Percentiles rank a stretch among this genome's conserved stretches.
Evolutionary conservation across 768 basidiomycete genomes (phyloP).

Genomic region (Leccinellum luteum): DNA sequence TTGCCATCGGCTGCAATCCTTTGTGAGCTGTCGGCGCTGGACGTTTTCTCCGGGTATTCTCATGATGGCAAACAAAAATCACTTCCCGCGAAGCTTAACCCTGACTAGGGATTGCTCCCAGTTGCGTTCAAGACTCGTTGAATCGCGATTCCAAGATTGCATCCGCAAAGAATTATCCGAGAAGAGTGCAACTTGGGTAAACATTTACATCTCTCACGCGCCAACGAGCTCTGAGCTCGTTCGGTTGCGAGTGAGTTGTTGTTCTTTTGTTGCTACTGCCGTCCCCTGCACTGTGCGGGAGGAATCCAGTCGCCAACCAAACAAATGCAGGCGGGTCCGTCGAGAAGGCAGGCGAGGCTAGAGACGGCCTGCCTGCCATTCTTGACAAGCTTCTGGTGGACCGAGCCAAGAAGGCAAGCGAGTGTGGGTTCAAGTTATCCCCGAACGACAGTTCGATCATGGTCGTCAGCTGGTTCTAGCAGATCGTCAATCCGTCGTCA

Average conservation of each 20-base stretch:
- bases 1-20: conserved; percentile 27
- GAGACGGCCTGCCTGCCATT: neutral
- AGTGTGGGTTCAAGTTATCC: conserved; percentile 4
- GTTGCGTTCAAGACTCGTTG: neutral
- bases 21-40: conserved; percentile 31
- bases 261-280: neutral
- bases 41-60: conserved; percentile 20
- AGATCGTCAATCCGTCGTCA: conserved; percentile 8
- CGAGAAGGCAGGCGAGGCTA: neutral
- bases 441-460: conserved; percentile 9
- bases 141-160: neutral
- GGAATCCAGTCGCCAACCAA: neutral
- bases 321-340: neutral
- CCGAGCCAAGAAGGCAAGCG: neutral
- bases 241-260: neutral
- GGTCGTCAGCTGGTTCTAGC: neutral
- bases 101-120: conserved; percentile 7
- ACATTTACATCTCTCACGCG: neutral
- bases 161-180: neutral
- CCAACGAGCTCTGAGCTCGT: neutral
- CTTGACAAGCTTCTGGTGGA: neutral
- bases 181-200: neutral
- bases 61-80: conserved; percentile 11
- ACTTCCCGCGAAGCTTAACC: conserved; percentile 26
- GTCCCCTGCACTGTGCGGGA: neutral